Evolutionary conservation across 306 rosid species (phyloP), one percentile per base, ranked within the genome.

Genomic region (Quercus agrifolia): DNA sequence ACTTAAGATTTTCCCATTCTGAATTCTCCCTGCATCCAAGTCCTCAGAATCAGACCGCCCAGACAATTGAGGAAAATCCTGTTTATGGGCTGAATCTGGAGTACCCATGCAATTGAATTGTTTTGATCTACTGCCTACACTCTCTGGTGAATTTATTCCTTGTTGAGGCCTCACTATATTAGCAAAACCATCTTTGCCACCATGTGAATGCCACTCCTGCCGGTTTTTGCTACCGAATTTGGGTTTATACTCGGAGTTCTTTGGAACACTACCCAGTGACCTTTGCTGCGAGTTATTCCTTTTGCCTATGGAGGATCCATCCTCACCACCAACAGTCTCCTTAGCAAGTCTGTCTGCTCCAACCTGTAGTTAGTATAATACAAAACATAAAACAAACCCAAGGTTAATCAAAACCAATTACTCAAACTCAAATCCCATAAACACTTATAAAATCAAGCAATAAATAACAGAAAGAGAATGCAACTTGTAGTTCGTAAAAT

Each of bases 41-140:
- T 30, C 77, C 58, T 55, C 4, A 6, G 79, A 44, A 31, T n/a
- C 61, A 67, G 54, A 56, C 25, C 2, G 58, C 77, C 21, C 49
- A 78, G 81, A 78, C 17, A 75, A 72, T 13, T 71, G 59, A 72
- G 80, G 23, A 35, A n/a, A 3, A 76, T 44, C 41, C 63, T 56
- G 33, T 23, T 68, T n/a, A 11, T 38, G 1, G 38, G 5, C 46
- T 4, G 74, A n/a, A 73, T 52, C 15, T 5, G 66, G 67, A 69
- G 30, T 62, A 70, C 57, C 38, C 10, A 27, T 17, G 56, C 9
- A 18, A 7, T 59, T 52, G 49, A 18, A 10, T 54, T 19, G 70
- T 73, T 71, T 51, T 20, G 31, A 55, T 62, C 13, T 21, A 56
- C 12, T 25, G 19, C 54, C 73, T 27, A 3, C 5, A 5, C 41